These are phyloP conservation scores for Fusarium solani-melongenae DNA, from an alignment of 2,329 filamentous ascomycete genomes.

Conservation along the genomic window DNA sequence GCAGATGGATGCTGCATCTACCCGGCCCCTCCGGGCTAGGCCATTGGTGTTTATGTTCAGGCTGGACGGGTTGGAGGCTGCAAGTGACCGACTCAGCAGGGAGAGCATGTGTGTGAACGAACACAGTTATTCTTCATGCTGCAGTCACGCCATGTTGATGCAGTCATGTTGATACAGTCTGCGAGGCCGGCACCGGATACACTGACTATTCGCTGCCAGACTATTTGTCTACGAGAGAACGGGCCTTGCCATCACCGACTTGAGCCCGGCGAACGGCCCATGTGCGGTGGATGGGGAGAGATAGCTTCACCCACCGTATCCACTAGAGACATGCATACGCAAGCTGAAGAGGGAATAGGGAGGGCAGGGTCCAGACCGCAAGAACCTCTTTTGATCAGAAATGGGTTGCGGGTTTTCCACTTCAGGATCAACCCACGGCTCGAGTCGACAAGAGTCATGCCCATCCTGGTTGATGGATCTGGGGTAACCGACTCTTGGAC, in stretches of 20 bases:
- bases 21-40: constrained; percentile 17
- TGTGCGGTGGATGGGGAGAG: constrained; percentile 13
- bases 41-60: constrained; percentile 28
- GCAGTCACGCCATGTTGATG: constrained; percentile 39
- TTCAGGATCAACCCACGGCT: constrained; percentile 21
- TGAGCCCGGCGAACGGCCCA: constrained; percentile 28
- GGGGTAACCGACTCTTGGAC: constrained; percentile 24
- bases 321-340: constrained; percentile 18
- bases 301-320: constrained; percentile 18
- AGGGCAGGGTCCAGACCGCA: constrained; percentile 18
- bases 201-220: constrained; percentile 27
- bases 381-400: constrained; percentile 16
- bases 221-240: constrained; percentile 18
- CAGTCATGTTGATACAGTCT: constrained; percentile 25
- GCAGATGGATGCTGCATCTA: constrained; percentile 24
- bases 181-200: constrained; percentile 1
- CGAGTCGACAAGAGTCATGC: neutral
- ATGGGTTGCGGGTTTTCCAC: constrained; percentile 19
- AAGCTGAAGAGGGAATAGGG: constrained; percentile 11
- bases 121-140: constrained; percentile 9
- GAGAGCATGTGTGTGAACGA: constrained; percentile 12
- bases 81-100: constrained; percentile 30
- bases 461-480: constrained; percentile 23
- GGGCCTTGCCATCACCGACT: constrained; percentile 20
- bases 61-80: constrained; percentile 18